phyloP scores from a whole-genome alignment of 2,329 filamentous ascomycete genomes.

The Cercospora brassicicola region DNA sequence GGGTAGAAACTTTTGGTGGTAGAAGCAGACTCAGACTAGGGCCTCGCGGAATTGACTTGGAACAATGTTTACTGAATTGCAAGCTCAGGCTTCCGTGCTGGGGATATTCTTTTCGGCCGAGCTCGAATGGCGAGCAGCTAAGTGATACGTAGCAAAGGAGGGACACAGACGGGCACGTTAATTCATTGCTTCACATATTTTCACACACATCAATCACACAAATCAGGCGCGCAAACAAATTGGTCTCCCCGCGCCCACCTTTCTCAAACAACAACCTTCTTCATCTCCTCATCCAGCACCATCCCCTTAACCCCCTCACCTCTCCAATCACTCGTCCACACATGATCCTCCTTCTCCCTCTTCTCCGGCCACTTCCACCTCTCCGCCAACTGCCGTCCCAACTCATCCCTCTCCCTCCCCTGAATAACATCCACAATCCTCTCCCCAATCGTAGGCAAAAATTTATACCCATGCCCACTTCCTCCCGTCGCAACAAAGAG shows the following conservation, averaged over 20 bases:
- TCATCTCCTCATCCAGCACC: conserved; percentile 41
- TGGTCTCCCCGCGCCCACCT: not conserved
- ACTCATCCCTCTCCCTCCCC: conserved; percentile 40
- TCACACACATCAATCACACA: not conserved
- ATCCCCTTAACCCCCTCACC: conserved; percentile 40
- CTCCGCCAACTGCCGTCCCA: conserved; percentile 53
- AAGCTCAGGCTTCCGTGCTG: not conserved
- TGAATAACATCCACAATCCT: conserved; percentile 56
- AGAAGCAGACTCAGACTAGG: not conserved
- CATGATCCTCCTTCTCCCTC: conserved; percentile 37
- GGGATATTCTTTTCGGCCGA: not conserved
- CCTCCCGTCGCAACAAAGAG: conserved; percentile 63
- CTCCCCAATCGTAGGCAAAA: conserved; percentile 59
- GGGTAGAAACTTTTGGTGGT: not conserved
- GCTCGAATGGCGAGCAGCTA: too few species aligned
- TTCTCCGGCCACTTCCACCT: conserved; percentile 61
- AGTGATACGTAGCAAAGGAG: too few species aligned
- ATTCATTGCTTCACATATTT: not conserved
- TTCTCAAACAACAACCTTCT: conserved; percentile 8
- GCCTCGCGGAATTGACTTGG: not conserved
- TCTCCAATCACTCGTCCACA: conserved; percentile 44
- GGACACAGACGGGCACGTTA: not conserved
- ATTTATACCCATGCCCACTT: conserved; percentile 64
- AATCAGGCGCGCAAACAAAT: not conserved
- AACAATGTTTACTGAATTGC: too few species aligned